phyloP scores from a whole-genome alignment of 768 basidiomycete species.

The Lentinula guzmanii region DNA sequence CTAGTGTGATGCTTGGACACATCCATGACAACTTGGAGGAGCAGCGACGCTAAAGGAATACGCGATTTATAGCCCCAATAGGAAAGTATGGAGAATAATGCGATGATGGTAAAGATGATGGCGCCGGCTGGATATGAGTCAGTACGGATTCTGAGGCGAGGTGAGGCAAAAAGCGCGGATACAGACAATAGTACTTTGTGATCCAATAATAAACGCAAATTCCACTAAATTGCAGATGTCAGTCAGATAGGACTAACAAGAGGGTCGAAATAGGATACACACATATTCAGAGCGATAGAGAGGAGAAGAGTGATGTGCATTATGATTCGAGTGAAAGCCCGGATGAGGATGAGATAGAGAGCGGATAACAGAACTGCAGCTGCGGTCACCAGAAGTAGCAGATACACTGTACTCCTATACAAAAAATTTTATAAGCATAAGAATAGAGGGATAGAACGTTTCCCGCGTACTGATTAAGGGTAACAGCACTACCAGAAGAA shows the following conservation, averaged over 20 bases:
- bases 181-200: constrained; percentile 60
- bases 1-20: constrained; percentile 77
- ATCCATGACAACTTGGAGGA: constrained; percentile 81
- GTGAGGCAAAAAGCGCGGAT: not conserved
- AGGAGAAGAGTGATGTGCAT: constrained; percentile 74
- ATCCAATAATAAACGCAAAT: constrained; percentile 75
- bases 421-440: not conserved
- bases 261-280: constrained; percentile 15
- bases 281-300: constrained; percentile 61
- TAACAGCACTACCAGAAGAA: constrained; percentile 48
- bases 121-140: constrained; percentile 51
- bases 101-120: constrained; percentile 79
- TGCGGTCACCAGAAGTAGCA: constrained; percentile 70
- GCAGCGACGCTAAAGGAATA: constrained; percentile 73
- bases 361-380: constrained; percentile 62
- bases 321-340: constrained; percentile 65
- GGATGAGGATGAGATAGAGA: constrained; percentile 62
- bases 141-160: not conserved
- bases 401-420: constrained; percentile 62
- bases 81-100: constrained; percentile 64
- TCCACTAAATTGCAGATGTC: constrained; percentile 35
- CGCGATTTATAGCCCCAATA: constrained; percentile 70
- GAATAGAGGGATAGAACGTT: not conserved
- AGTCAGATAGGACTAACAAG: not conserved
- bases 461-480: constrained; percentile 55